These are phyloP conservation scores for Trametes cinnabarina DNA, from an alignment of 768 basidiomycete species.

Conservation along the genomic window DNA sequence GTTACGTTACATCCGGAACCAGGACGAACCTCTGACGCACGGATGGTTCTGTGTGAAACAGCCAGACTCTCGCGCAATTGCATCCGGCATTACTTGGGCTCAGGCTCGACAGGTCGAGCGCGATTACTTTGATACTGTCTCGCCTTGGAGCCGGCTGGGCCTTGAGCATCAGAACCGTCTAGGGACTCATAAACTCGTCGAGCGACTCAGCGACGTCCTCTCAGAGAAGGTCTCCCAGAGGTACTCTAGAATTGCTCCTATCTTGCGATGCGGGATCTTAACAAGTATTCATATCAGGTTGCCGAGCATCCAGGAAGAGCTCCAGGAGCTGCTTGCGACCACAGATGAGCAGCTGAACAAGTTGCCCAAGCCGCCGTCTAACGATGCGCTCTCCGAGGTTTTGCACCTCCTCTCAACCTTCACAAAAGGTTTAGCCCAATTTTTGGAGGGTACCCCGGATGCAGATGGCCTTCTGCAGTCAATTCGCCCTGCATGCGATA, in stretches of 20 bases:
- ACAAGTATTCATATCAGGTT: too few relatives aligned
- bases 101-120: constrained; percentile 58
- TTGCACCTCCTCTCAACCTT: constrained; percentile 48
- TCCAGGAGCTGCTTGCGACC: constrained; percentile 43
- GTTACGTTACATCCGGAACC: constrained; percentile 56
- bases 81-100: constrained; percentile 53
- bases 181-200: constrained; percentile 55
- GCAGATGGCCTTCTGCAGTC: constrained; percentile 52
- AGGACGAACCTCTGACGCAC: constrained; percentile 48
- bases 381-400: constrained; percentile 58
- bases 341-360: constrained; percentile 34
- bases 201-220: constrained; percentile 55
- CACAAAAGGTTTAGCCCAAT: constrained; percentile 38
- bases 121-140: constrained; percentile 49
- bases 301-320: constrained; percentile 59
- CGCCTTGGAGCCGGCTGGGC: constrained; percentile 58
- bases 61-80: constrained; percentile 47
- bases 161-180: constrained; percentile 48
- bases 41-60: constrained; percentile 54
- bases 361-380: constrained; percentile 53
- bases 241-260: constrained; percentile 31
- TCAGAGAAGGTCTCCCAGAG: constrained; percentile 61
- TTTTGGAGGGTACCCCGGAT: constrained; percentile 54
- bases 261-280: too few relatives aligned
- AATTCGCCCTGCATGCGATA: constrained; percentile 48